Conservation (phyloP, 2,329 filamentous ascomycete species). For the Curvularia verruculosa region DNA sequence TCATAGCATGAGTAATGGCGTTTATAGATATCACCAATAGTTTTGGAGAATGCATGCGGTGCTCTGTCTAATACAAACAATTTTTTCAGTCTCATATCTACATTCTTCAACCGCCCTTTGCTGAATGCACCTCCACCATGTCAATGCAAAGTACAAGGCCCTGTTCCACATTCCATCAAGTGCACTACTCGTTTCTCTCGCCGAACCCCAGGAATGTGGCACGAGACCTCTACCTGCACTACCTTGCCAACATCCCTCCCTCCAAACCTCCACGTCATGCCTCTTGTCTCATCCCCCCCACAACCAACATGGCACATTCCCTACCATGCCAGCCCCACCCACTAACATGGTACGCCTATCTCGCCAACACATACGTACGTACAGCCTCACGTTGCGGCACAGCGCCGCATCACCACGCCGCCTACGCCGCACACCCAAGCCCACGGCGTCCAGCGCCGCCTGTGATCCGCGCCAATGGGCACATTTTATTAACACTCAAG, state of each 20-base stretch:
- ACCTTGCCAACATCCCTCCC: neutral
- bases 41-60: neutral
- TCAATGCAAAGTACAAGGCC: neutral
- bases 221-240: neutral
- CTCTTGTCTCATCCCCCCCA: neutral
- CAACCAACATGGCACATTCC: neutral
- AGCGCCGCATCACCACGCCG: neutral
- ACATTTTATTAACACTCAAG: neutral
- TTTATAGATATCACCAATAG: neutral
- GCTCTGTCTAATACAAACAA: neutral
- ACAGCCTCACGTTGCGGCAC: constrained; percentile 10
- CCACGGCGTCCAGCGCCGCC: neutral
- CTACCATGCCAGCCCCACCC: neutral
- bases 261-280: neutral
- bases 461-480: neutral
- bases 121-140: neutral
- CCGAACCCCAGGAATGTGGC: neutral
- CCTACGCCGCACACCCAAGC: neutral
- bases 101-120: neutral
- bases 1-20: constrained; percentile 7
- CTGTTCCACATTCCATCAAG: neutral
- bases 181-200: neutral
- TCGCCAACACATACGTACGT: neutral
- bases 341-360: neutral
- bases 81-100: neutral